Conservation (phyloP, 176 grass and related monocot species). For the Aegilops bicornis region DNA sequence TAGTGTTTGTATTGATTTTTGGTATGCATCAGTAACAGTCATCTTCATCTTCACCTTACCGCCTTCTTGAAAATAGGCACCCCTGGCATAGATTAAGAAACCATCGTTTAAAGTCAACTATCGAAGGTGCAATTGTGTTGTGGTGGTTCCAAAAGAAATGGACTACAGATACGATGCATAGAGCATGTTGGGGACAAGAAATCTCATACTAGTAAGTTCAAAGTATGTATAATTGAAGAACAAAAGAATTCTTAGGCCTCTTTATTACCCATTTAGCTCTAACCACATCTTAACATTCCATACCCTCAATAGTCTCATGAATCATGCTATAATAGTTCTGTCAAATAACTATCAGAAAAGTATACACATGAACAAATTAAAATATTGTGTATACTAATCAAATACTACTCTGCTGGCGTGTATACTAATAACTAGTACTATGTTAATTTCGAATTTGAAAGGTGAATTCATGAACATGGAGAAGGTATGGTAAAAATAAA, state of each 20-base stretch:
- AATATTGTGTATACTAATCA: not conserved
- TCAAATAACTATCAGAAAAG: not conserved
- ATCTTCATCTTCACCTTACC: slow-evolving; percentile 79
- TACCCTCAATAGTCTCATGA: not conserved
- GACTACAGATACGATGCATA: not conserved
- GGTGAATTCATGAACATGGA: not conserved
- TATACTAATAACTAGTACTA: not conserved
- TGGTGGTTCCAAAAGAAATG: not conserved
- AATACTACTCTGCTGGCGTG: not conserved
- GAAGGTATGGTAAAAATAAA: not conserved
- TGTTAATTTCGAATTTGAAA: not conserved
- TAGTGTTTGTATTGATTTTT: slow-evolving; percentile 64
- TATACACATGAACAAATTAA: not conserved
- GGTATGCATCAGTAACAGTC: slow-evolving; percentile 65
- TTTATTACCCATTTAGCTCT: slow-evolving; percentile 6
- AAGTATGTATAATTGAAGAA: not conserved
- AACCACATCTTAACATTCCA: not conserved
- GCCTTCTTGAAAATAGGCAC: slow-evolving; percentile 84
- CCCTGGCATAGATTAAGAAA: slow-evolving; percentile 44
- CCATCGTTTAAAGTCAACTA: not conserved
- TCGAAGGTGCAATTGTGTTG: slow-evolving; percentile 8
- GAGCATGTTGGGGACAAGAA: not conserved
- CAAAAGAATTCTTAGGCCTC: not conserved
- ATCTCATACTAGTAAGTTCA: not conserved
- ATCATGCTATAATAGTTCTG: not conserved